phyloP scores from a whole-genome alignment of 164 flowering plant genomes.

The Umbilicus rupestris region DNA sequence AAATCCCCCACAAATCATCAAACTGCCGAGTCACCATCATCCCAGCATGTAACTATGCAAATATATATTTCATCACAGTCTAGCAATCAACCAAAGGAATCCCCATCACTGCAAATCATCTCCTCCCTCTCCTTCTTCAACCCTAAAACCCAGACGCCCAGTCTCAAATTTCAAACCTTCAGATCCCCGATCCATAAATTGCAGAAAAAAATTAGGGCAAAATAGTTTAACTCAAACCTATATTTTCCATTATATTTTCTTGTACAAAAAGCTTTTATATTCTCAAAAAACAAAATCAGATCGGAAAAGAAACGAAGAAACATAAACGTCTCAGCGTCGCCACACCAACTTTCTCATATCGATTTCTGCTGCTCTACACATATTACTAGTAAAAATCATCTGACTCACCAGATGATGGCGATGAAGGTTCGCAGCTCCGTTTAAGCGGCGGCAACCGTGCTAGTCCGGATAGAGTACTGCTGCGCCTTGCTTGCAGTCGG shows the following conservation, averaged over 20 bases:
- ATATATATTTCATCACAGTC: too few relatives aligned
- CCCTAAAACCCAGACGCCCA: too few relatives aligned
- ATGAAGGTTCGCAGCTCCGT: too few relatives aligned
- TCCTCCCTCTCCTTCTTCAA: too few relatives aligned
- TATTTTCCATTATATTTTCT: background rate
- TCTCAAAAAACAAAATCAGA: background rate
- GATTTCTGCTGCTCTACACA: background rate
- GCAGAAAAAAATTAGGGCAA: background rate
- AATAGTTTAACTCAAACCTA: background rate
- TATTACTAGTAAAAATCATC: background rate
- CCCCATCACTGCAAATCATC: too few relatives aligned
- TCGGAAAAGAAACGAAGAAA: slow-evolving; percentile 3
- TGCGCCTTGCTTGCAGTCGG: background rate
- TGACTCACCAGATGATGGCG: background rate
- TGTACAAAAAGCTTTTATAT: background rate
- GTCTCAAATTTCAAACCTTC: too few relatives aligned
- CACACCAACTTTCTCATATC: background rate
- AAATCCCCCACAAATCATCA: too few relatives aligned
- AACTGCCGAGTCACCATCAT: too few relatives aligned
- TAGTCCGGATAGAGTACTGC: slow-evolving; percentile 1
- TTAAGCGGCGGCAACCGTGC: slow-evolving; percentile 3
- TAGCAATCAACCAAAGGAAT: too few relatives aligned
- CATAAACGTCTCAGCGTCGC: background rate
- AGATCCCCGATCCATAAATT: too few relatives aligned
- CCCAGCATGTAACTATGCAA: too few relatives aligned